Percentiles rank a stretch among this genome's conserved stretches.
Evolutionary conservation across 805 yeast genomes (phyloP).

Genomic region (Metschnikowia lunata): DNA sequence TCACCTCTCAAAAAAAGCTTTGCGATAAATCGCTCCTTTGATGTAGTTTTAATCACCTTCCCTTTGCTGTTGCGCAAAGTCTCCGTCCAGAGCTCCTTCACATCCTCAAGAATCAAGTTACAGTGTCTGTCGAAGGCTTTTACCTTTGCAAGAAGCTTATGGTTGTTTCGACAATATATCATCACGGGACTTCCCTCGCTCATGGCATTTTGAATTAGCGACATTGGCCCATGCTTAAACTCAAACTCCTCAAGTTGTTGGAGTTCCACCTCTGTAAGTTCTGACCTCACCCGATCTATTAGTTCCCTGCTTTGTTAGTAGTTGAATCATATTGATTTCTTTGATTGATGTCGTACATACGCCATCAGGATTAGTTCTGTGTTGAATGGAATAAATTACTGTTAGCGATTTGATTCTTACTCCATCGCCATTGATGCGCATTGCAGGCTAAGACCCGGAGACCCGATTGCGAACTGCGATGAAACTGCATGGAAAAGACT

Average conservation of each 20-base stretch:
- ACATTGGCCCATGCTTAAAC: conserved; percentile 85
- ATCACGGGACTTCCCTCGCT: conserved; percentile 71
- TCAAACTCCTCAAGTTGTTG: conserved; percentile 85
- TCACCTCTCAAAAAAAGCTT: conserved; percentile 95
- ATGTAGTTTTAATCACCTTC: conserved; percentile 60
- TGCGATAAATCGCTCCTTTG: conserved; percentile 70
- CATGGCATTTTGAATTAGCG: conserved; percentile 80
- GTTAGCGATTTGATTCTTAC: too few species aligned
- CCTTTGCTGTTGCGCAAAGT: conserved; percentile 59
- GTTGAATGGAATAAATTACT: too few species aligned
- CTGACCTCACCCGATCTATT: conserved; percentile 70
- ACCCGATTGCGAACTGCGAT: too few species aligned
- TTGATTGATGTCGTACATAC: conserved; percentile 11
- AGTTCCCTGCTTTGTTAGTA: conserved; percentile 51
- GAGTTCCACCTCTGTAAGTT: conserved; percentile 74
- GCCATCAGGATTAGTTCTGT: conserved; percentile 10
- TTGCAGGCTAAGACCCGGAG: too few species aligned
- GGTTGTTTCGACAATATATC: conserved; percentile 88
- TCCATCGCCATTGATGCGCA: too few species aligned
- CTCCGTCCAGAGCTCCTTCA: conserved; percentile 81
- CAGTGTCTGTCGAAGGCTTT: conserved; percentile 96
- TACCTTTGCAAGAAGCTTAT: conserved; percentile 83
- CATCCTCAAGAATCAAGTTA: conserved; percentile 87
- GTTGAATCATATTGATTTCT: not conserved
- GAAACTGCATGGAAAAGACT: too few species aligned